A percentile compares a stretch with the other conserved stretches of the same genome.
These are phyloP conservation scores for Terfezia claveryi DNA, from an alignment of 495 filamentous ascomycete genomes.

Conservation along the genomic window DNA sequence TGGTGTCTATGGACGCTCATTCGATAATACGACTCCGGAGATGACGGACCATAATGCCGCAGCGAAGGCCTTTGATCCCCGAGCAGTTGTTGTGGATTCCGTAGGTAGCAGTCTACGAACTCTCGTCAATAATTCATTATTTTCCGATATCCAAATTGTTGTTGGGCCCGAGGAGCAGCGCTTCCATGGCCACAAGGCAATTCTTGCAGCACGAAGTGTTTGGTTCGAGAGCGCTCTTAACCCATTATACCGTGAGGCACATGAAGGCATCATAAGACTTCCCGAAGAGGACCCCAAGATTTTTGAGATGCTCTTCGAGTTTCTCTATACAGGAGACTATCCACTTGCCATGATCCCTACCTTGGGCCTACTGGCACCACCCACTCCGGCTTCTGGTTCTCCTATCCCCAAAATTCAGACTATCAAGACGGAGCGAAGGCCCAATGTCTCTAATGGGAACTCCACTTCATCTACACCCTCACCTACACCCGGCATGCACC, in stretches of 20 bases:
- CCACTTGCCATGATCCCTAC: constrained; percentile 13
- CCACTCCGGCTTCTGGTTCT: background rate
- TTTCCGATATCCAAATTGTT: constrained; percentile 16
- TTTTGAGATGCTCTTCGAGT: constrained; percentile 18
- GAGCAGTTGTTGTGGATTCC: constrained; percentile 16
- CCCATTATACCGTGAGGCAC: constrained; percentile 16
- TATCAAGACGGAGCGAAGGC: background rate
- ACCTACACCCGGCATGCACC: background rate
- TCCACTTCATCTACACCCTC: background rate
- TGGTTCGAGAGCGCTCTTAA: constrained; percentile 19
- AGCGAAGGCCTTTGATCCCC: constrained; percentile 1
- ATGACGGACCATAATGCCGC: constrained; percentile 15
- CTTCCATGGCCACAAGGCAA: constrained; percentile 19
- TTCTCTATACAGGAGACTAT: constrained; percentile 19
- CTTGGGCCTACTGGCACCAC: constrained; percentile 11
- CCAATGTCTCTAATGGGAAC: background rate
- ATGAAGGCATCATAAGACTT: constrained; percentile 14
- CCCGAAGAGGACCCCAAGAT: constrained; percentile 19
- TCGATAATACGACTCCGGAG: constrained; percentile 8
- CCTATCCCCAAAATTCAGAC: background rate
- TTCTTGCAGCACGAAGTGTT: constrained; percentile 18
- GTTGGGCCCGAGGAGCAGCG: constrained; percentile 16
- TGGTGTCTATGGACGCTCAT: background rate
- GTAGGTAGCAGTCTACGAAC: constrained; percentile 18
- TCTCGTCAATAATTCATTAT: constrained; percentile 16